These are phyloP conservation scores for Silene conica DNA, from an alignment of 148 eudicot genomes.

Conservation along the genomic window DNA sequence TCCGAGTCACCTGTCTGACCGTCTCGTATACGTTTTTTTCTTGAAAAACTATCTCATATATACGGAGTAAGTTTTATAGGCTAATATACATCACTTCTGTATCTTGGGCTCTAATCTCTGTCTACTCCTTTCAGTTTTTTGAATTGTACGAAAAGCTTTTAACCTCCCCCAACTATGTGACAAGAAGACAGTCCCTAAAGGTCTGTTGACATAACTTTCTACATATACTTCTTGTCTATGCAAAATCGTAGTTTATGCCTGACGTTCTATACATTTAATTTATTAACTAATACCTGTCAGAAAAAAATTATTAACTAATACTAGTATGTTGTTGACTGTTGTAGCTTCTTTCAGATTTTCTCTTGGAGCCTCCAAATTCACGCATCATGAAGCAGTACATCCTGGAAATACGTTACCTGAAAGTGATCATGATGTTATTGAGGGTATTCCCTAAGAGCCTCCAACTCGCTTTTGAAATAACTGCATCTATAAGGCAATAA, in stretches of 20 bases:
- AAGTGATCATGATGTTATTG: constrained; percentile 85
- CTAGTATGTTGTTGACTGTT: constrained; percentile 25
- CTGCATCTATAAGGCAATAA: no score
- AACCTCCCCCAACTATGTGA: constrained; percentile 78
- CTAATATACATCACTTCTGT: background rate
- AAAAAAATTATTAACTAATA: no score
- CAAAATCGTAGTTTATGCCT: background rate
- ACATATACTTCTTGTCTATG: background rate
- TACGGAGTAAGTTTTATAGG: no score
- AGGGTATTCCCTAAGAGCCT: constrained; percentile 44
- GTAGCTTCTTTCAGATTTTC: constrained; percentile 92
- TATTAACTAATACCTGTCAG: no score
- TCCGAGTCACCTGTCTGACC: background rate
- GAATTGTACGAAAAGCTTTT: constrained; percentile 74
- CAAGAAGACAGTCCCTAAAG: constrained; percentile 96
- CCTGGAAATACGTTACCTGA: constrained; percentile 74
- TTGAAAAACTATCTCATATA: background rate
- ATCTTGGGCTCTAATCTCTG: constrained; percentile 19
- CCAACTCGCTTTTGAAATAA: no score
- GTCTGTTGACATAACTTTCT: constrained; percentile 33
- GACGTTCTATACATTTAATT: constrained; percentile 2
- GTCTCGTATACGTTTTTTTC: background rate
- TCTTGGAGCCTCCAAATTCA: constrained; percentile 93
- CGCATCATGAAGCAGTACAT: constrained; percentile 88
- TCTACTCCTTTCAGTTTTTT: constrained; percentile 61